These are phyloP conservation scores for Medicago ruthenica DNA, from an alignment of 306 rosid species.

Conservation along the genomic window DNA sequence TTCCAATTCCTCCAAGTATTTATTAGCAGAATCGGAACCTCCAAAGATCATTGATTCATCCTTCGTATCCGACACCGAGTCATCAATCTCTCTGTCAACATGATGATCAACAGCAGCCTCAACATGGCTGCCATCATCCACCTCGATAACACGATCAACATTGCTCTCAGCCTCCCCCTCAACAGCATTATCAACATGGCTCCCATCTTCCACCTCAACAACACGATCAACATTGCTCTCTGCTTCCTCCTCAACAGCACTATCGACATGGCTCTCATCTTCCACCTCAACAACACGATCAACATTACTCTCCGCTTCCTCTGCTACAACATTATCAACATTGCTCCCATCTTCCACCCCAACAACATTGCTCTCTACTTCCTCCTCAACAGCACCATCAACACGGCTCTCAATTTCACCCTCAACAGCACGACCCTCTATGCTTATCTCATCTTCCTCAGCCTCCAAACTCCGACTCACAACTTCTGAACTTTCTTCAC, in stretches of 20 bases:
- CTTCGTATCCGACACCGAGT: slow-evolving; percentile 57
- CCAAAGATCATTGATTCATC: slow-evolving; percentile 71
- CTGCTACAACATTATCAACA: slow-evolving; percentile 36
- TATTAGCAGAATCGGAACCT: slow-evolving; percentile 70
- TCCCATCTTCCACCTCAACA: slow-evolving; percentile 22
- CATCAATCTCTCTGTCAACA: slow-evolving; percentile 55
- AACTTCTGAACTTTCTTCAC: slow-evolving; percentile 29
- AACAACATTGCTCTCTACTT: slow-evolving; percentile 20
- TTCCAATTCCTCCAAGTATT: slow-evolving; percentile 75
- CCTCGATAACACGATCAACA: slow-evolving; percentile 44
- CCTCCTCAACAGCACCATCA: slow-evolving; percentile 26
- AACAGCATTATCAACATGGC: not conserved
- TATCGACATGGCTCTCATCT: slow-evolving; percentile 10
- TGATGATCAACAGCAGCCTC: slow-evolving; percentile 40
- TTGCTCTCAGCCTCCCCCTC: slow-evolving; percentile 39
- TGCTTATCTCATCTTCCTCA: slow-evolving; percentile 29
- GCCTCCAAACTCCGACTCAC: slow-evolving; percentile 21
- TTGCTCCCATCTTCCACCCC: not conserved
- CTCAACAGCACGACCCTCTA: slow-evolving; percentile 42
- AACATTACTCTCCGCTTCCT: slow-evolving; percentile 8
- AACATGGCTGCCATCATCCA: slow-evolving; percentile 32
- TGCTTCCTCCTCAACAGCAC: slow-evolving; percentile 41
- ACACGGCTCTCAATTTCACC: slow-evolving; percentile 35
- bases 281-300: not conserved
- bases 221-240: not conserved